Evolutionary conservation across 2,329 filamentous ascomycete species (phyloP).

Genomic region (Fusarium nygamai): DNA sequence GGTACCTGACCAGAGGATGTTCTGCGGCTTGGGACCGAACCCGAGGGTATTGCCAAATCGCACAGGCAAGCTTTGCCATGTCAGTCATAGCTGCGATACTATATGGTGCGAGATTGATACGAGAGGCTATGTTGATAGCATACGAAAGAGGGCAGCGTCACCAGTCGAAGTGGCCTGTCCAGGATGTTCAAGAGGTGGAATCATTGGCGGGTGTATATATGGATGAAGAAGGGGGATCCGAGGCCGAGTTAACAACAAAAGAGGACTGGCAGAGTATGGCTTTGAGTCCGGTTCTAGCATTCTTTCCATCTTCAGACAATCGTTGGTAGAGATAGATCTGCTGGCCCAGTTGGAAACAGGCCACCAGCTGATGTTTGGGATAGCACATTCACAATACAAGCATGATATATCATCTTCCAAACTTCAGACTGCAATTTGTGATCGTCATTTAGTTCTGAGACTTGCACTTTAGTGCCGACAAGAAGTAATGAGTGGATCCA

Average conservation of each 20-base stretch:
- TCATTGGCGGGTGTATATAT: constrained; percentile 8
- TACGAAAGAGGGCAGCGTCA: constrained; percentile 18
- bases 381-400: not conserved
- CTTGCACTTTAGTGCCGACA: constrained; percentile 1
- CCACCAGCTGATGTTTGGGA: not conserved
- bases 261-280: constrained; percentile 16
- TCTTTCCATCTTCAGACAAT: constrained; percentile 39
- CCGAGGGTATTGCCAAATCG: constrained; percentile 30
- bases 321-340: not conserved
- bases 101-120: constrained; percentile 29
- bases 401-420: not conserved
- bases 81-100: constrained; percentile 33
- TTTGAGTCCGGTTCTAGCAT: constrained; percentile 47
- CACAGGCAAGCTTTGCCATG: constrained; percentile 35
- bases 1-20: constrained; percentile 42
- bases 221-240: constrained; percentile 1
- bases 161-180: not conserved
- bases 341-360: not conserved
- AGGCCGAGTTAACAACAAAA: not conserved
- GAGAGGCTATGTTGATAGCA: constrained; percentile 11
- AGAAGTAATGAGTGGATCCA: constrained; percentile 39
- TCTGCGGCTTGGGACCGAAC: constrained; percentile 23
- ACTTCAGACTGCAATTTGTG: constrained; percentile 9
- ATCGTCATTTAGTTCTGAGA: constrained; percentile 9
- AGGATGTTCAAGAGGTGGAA: not conserved